phyloP scores from a whole-genome alignment of 371 early-diverging fungal genomes.

The Syncephalis fuscata region DNA sequence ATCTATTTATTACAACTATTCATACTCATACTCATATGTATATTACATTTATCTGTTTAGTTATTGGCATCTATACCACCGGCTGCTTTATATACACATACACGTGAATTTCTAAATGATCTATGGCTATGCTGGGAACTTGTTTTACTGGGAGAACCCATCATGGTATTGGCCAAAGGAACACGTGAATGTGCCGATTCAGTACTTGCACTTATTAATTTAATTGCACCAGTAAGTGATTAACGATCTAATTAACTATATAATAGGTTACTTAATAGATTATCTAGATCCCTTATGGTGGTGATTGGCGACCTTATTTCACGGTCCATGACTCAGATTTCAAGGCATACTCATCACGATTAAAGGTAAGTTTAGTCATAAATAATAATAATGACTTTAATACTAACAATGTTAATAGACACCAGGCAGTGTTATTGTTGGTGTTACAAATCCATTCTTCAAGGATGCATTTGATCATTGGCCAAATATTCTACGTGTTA shows the following conservation, averaged over 20 bases:
- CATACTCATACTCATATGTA: too few relatives aligned
- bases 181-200: conserved; percentile 78
- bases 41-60: conserved; percentile 7
- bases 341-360: conserved; percentile 43
- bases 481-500: conserved; percentile 41
- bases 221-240: conserved; percentile 74
- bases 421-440: conserved; percentile 70
- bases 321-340: conserved; percentile 93
- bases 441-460: conserved; percentile 92
- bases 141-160: conserved; percentile 80
- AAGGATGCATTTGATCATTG: conserved; percentile 76
- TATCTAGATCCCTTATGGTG: conserved; percentile 79
- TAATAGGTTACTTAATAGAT: background rate
- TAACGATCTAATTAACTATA: background rate
- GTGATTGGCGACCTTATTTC: conserved; percentile 90
- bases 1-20: too few relatives aligned
- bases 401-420: conserved; percentile 21
- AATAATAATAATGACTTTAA: background rate
- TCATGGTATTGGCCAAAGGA: conserved; percentile 76
- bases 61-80: conserved; percentile 51
- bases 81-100: conserved; percentile 56
- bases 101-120: conserved; percentile 57
- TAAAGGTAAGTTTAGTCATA: conserved; percentile 14
- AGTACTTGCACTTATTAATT: conserved; percentile 68
- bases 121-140: conserved; percentile 91